These are phyloP conservation scores for Talaromyces wortmannii DNA, from an alignment of 495 filamentous ascomycete species.

Conservation along the genomic window DNA sequence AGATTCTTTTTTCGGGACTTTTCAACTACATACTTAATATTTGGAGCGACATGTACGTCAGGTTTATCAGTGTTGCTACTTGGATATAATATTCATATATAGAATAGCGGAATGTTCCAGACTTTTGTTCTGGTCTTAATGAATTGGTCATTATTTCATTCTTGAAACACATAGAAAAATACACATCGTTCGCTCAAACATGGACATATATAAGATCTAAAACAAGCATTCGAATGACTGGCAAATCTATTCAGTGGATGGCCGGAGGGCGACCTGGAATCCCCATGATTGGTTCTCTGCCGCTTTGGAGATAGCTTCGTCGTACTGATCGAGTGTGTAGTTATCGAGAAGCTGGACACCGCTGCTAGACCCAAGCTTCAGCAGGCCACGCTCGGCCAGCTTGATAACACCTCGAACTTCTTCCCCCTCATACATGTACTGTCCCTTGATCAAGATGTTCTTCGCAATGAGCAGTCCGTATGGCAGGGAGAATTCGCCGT, in stretches of 20 bases:
- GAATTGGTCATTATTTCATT: too few relatives aligned
- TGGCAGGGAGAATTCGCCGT: neutral
- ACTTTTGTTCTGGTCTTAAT: too few relatives aligned
- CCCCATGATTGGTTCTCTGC: neutral
- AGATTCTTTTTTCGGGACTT: too few relatives aligned
- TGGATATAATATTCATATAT: too few relatives aligned
- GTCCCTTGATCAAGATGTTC: neutral
- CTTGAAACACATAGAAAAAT: too few relatives aligned
- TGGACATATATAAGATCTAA: too few relatives aligned
- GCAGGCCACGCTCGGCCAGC: neutral
- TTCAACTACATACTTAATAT: too few relatives aligned
- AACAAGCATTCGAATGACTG: too few relatives aligned
- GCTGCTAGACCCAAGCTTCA: neutral
- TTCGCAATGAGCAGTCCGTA: neutral
- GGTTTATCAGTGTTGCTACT: too few relatives aligned
- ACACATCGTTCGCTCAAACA: too few relatives aligned
- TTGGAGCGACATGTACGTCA: too few relatives aligned
- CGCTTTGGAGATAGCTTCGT: neutral
- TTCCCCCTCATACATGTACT: neutral
- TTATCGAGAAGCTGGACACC: neutral
- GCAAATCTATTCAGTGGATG: neutral
- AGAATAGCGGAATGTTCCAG: too few relatives aligned
- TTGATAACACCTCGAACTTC: neutral
- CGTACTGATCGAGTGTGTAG: neutral
- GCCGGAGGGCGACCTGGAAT: neutral